phyloP scores from a whole-genome alignment of 2,329 filamentous ascomycete genomes.

The Neofusicoccum sp. region DNA sequence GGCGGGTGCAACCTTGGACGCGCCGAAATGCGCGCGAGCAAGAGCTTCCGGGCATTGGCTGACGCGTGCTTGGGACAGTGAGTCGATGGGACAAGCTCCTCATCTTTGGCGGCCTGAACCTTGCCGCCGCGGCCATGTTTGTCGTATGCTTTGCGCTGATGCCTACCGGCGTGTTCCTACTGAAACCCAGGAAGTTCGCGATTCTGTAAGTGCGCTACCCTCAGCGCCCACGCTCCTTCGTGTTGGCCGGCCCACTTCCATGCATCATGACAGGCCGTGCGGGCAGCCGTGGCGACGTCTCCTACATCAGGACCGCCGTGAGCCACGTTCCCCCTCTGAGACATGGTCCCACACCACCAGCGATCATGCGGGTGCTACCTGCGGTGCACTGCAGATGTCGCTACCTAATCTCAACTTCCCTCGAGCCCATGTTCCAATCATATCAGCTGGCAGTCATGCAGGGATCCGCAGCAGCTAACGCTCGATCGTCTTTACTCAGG shows the following conservation, averaged over 20 bases:
- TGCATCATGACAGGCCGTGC: constrained; percentile 16
- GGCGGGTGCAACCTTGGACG: constrained; percentile 25
- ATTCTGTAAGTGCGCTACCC: constrained; percentile 73
- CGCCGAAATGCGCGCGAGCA: background rate
- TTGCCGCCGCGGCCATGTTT: constrained; percentile 88
- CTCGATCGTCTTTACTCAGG: constrained; percentile 50
- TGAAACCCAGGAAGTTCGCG: constrained; percentile 89
- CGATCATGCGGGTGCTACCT: constrained; percentile 43
- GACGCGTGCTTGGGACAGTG: constrained; percentile 56
- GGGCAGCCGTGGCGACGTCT: constrained; percentile 12
- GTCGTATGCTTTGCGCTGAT: constrained; percentile 89
- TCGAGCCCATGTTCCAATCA: constrained; percentile 26
- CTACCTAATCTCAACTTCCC: constrained; percentile 31
- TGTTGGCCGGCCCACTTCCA: constrained; percentile 12
- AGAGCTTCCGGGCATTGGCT: background rate
- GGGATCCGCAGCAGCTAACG: constrained; percentile 20
- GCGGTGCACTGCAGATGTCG: constrained; percentile 36
- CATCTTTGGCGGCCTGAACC: constrained; percentile 86
- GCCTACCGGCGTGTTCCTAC: constrained; percentile 66
- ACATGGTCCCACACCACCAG: constrained; percentile 25
- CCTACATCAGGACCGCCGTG: constrained; percentile 32
- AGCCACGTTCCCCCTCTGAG: constrained; percentile 34
- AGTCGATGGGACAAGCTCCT: constrained; percentile 95
- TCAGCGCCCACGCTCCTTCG: constrained; percentile 23
- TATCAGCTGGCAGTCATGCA: constrained; percentile 21